Conservation (phyloP, 768 basidiomycete species). For the Russula ochroleuca region DNA sequence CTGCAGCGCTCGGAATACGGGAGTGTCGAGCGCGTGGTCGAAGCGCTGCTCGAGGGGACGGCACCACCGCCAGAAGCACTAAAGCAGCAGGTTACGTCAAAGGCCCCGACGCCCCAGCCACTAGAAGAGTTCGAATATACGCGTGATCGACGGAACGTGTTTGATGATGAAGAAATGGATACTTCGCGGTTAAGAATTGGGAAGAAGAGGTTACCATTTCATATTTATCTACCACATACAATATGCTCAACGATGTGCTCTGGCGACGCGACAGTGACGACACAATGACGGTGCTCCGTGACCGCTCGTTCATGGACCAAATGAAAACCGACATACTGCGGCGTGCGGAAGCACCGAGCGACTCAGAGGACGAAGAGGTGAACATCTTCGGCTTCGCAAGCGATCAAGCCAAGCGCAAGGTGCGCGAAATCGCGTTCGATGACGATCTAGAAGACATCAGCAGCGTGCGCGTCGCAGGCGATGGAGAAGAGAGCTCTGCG, state of each 20-base stretch:
- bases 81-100: constrained; percentile 26
- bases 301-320: constrained; percentile 57
- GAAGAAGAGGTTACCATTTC: constrained; percentile 51
- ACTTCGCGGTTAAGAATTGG: constrained; percentile 53
- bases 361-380: constrained; percentile 51
- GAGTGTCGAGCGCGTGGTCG: constrained; percentile 58
- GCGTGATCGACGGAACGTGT: constrained; percentile 63
- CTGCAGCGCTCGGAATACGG: constrained; percentile 47
- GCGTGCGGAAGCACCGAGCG: constrained; percentile 61
- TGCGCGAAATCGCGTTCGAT: constrained; percentile 43
- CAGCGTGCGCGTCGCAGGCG: constrained; percentile 49
- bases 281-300: constrained; percentile 44
- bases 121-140: constrained; percentile 33
- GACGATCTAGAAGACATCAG: constrained; percentile 50
- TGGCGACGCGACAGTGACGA: constrained; percentile 40
- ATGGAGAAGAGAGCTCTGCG: constrained; percentile 52
- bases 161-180: constrained; percentile 71
- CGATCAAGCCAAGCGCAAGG: constrained; percentile 21
- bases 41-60: constrained; percentile 70
- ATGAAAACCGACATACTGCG: constrained; percentile 84
- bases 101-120: constrained; percentile 9
- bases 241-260: constrained; percentile 17
- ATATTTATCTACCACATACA: neutral
- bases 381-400: constrained; percentile 33
- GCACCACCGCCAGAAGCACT: constrained; percentile 44